Percentiles rank a stretch among this genome's conserved stretches.
Evolutionary conservation across 75 land plant species (phyloP).

Genomic region (Adiantum capillusveneris): DNA sequence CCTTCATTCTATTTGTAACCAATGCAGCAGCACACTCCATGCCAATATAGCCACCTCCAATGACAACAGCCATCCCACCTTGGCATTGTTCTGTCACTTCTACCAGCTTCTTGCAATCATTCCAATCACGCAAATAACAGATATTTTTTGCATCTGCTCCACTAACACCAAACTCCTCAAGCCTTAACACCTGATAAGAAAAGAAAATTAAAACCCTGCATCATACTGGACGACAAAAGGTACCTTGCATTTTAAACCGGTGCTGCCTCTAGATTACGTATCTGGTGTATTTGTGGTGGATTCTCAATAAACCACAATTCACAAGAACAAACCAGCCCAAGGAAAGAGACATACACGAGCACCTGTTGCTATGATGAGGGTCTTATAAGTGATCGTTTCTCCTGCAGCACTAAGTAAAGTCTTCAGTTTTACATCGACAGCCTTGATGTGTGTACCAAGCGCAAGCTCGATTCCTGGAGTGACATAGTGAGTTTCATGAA

Average conservation of each 20-base stretch:
- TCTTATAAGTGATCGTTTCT: conserved; percentile 70
- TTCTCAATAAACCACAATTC: too few relatives aligned
- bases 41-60: conserved; percentile 98
- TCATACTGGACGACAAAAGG: too few relatives aligned
- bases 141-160: conserved; percentile 91
- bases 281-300: too few relatives aligned
- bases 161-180: conserved; percentile 72
- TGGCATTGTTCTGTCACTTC: conserved; percentile 46
- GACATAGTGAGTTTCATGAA: neutral
- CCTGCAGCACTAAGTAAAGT: conserved; percentile 64
- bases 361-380: conserved; percentile 84
- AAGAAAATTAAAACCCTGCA: too few relatives aligned
- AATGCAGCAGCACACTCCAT: conserved; percentile 96
- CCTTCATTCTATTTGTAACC: conserved; percentile 62
- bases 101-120: conserved; percentile 74
- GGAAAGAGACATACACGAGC: conserved; percentile 55
- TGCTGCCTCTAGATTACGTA: too few relatives aligned
- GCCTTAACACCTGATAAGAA: conserved; percentile 55
- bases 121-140: conserved; percentile 70
- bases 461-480: conserved; percentile 79
- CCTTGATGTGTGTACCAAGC: conserved; percentile 62
- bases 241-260: too few relatives aligned
- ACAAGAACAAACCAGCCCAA: too few relatives aligned
- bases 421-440: conserved; percentile 63
- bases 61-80: conserved; percentile 85